Base-by-base conservation (phyloP, 2,329 filamentous ascomycete genomes). In the Chaetomiaceae sp. region DNA sequence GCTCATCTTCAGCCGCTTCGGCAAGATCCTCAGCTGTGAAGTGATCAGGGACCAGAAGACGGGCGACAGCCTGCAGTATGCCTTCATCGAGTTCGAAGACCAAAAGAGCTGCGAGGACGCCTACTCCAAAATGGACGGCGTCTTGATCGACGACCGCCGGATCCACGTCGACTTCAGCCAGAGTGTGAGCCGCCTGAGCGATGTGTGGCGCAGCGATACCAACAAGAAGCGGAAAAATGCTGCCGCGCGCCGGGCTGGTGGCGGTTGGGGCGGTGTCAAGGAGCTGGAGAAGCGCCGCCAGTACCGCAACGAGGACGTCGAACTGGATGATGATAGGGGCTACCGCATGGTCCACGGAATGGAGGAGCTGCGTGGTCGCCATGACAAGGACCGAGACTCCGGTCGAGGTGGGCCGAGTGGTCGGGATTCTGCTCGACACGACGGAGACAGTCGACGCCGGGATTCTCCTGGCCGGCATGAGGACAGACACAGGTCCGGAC, bases 81-180 rank as follows among this genome's bases (percentile, higher is more conserved):
- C 94, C 1, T 99, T 99, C 63, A 95, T 99, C 65, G 94, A 99
- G 68, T 99, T 92, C 64, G 89, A 92, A 54, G 88, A 95, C 51
- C 94, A 96, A 72, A 83, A 87, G 61, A 88, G 92, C 49, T 97
- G 94, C 69, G 94, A 99, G 72, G 84, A 89, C 48, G 94, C 94
- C 3, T 99, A 96, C 66, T 94, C 95, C 75, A 99, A 99, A 73
- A 99, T 99, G 94, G 91, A 99, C 69, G 90, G 87, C 2, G 92
- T 97, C 1, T 75, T 99, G 51, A 97, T 99, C 60, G 94, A 99
- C 65, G 94, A 99, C 64, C 89, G 96, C 60, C 86, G 94, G 38
- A 99, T 99, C 59, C 94, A 99, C 66, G 94, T 99, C 52, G 94
- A 99, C 72, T 99, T 99, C 71, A 96, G 91, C 11, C 94, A 99